Conservation (phyloP, 805 yeast genomes). For the Komagataella phaffii region DNA sequence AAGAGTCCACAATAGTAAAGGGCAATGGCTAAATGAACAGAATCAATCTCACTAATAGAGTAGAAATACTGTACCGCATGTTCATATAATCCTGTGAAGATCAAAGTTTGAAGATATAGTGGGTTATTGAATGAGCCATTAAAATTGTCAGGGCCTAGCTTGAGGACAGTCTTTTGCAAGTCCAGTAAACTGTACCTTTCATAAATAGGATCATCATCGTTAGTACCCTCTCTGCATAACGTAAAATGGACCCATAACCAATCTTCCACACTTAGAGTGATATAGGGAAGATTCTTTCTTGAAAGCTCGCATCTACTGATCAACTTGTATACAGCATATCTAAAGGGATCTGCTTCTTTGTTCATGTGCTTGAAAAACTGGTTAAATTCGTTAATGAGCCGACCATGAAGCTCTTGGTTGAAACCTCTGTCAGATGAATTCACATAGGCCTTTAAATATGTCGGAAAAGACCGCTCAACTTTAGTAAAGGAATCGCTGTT, state of each 20-base stretch:
- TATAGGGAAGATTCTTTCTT: slow-evolving; percentile 51
- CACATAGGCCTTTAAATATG: slow-evolving; percentile 61
- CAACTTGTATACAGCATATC: slow-evolving; percentile 80
- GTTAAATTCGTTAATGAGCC: slow-evolving; percentile 68
- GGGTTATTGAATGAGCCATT: slow-evolving; percentile 51
- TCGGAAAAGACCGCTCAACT: slow-evolving; percentile 73
- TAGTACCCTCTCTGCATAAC: slow-evolving; percentile 46
- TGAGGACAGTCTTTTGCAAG: slow-evolving; percentile 56
- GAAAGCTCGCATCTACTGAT: slow-evolving; percentile 81
- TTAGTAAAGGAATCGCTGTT: slow-evolving; percentile 67
- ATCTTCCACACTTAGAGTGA: slow-evolving; percentile 74
- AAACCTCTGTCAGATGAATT: slow-evolving; percentile 39
- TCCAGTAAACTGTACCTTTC: slow-evolving; percentile 65
- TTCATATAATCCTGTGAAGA: slow-evolving; percentile 72
- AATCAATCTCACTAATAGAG: slow-evolving; percentile 61
- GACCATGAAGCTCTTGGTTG: slow-evolving; percentile 53
- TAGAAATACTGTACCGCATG: slow-evolving; percentile 57
- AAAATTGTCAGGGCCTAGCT: slow-evolving; percentile 65
- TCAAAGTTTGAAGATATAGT: slow-evolving; percentile 59
- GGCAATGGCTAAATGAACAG: slow-evolving; percentile 81
- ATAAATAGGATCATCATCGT: slow-evolving; percentile 36
- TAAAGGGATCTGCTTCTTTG: slow-evolving; percentile 74
- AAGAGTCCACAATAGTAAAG: slow-evolving; percentile 62
- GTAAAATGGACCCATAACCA: slow-evolving; percentile 93
- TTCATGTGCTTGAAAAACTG: slow-evolving; percentile 59